Evolutionary conservation across 208 protist species (phyloP).

Genomic region (Trypanosoma vivax): DNA sequence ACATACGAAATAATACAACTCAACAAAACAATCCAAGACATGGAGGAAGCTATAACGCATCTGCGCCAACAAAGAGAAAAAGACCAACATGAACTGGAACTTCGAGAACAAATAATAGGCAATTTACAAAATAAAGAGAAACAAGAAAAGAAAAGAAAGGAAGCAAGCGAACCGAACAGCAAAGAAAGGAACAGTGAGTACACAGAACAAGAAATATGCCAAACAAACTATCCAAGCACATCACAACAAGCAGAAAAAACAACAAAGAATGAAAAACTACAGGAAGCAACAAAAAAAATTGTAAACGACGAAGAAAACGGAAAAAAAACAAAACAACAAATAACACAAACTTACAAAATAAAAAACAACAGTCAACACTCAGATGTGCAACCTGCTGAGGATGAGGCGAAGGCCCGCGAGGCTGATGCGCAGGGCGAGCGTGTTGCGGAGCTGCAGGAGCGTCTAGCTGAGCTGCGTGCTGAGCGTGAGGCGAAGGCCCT

Average conservation of each 20-base stretch:
- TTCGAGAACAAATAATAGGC: neutral
- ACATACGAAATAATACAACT: too few species aligned
- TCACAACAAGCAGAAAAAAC: neutral
- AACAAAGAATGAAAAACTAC: neutral
- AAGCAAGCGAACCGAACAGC: neutral
- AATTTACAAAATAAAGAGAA: neutral
- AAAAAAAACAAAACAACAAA: neutral
- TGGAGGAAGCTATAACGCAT: neutral
- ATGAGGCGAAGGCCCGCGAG: constrained; percentile 4
- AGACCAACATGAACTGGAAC: neutral
- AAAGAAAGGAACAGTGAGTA: neutral
- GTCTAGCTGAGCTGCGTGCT: neutral
- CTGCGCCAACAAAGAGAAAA: neutral
- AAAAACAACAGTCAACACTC: too few species aligned
- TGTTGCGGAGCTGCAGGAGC: constrained; percentile 18
- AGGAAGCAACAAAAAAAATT: neutral
- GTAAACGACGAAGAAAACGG: neutral
- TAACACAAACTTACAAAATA: neutral
- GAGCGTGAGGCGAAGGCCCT: too few species aligned
- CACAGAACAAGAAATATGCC: neutral
- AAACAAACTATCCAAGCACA: neutral
- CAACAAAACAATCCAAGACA: neutral
- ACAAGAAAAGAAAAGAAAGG: neutral
- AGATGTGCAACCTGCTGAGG: constrained; percentile 1
- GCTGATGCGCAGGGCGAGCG: neutral